Percentiles rank a stretch among this genome's conserved stretches.
Conservation (phyloP, 1,139 yeast species). For the Hemisphaericaspora subhashii region DNA sequence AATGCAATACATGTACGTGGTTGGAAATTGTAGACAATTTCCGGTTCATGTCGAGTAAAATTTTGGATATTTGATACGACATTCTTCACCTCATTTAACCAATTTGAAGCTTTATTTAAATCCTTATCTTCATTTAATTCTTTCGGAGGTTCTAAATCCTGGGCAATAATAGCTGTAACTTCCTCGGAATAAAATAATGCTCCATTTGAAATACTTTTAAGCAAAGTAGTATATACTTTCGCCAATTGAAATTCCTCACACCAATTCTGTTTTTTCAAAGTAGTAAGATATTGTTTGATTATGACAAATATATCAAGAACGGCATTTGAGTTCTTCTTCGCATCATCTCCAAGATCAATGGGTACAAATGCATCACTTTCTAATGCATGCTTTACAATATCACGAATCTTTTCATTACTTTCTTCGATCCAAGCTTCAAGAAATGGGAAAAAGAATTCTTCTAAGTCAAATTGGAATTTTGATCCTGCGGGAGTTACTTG, state of each 20-base stretch:
- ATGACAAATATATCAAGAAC: slow-evolving; percentile 68
- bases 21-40: slow-evolving; percentile 62
- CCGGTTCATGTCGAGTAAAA: slow-evolving; percentile 32
- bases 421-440: slow-evolving; percentile 56
- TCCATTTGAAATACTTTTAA: slow-evolving; percentile 64
- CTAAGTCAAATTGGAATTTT: slow-evolving; percentile 56
- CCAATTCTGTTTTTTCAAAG: slow-evolving; percentile 57
- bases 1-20: slow-evolving; percentile 72
- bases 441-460: slow-evolving; percentile 58
- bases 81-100: slow-evolving; percentile 49
- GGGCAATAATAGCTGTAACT: slow-evolving; percentile 46
- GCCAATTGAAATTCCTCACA: slow-evolving; percentile 60
- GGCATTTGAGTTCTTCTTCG: slow-evolving; percentile 48
- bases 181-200: slow-evolving; percentile 52
- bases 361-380: slow-evolving; percentile 58
- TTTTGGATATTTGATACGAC: slow-evolving; percentile 47
- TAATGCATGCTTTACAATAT: slow-evolving; percentile 56
- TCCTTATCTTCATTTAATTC: slow-evolving; percentile 29
- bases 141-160: slow-evolving; percentile 43
- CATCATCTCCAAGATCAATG: slow-evolving; percentile 43
- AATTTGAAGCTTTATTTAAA: slow-evolving; percentile 24
- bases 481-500: slow-evolving; percentile 45
- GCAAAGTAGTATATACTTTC: slow-evolving; percentile 53
- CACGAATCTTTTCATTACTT: slow-evolving; percentile 48
- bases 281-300: slow-evolving; percentile 55